Evolutionary conservation across 345 rosid species (phyloP), one percentile per base, ranked within the genome.

Genomic region (Streptanthus diversifolius): DNA sequence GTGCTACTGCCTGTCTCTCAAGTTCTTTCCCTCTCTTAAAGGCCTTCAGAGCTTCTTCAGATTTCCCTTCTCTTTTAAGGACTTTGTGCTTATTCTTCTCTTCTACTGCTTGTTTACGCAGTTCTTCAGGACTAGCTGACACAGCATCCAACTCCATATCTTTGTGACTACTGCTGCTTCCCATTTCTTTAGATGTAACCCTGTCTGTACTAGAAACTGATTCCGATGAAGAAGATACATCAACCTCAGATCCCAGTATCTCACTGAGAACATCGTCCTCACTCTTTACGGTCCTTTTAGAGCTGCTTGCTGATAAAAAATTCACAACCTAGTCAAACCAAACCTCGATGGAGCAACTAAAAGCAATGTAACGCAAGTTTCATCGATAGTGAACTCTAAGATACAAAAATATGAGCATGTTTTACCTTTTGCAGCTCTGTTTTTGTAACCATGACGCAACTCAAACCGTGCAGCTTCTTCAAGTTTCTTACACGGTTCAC

Each of bases 381-480:
- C 27, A 47, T 51, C n/a, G 1, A 61, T 7, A 3, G 21, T 41
- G 1, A 40, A 61, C 32, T 29, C 32, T 4, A 29, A 6, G 21
- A 7, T 60, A 36, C 18, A 62, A 3, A 11, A 21, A 40, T 1
- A 24, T 13, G 66, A 61, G 19, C 55, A 40, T 62, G 1, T 15
- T 6, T 13, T 76, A 89, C 99, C 97, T 88, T 75, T 87, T 0
- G 78, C 78, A 39, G 80, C 61, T 84, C 88, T 81, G 66, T 36
- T 81, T 74, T 72, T 87, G 80, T 87, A 58, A 36, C 96, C 90
- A 52, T 86, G 85, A 5, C 97, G 90, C 79, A 85, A 59, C 87
- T 95, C 98, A 71, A 90, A 90, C 11, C 97, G 88, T 0, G 93
- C 96, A 1, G 97, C 97, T 84, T 91, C 97, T 80, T 91, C 97